Evolutionary conservation across 2,329 filamentous ascomycete genomes (phyloP).

Genomic region (Talaromyces atroroseus): DNA sequence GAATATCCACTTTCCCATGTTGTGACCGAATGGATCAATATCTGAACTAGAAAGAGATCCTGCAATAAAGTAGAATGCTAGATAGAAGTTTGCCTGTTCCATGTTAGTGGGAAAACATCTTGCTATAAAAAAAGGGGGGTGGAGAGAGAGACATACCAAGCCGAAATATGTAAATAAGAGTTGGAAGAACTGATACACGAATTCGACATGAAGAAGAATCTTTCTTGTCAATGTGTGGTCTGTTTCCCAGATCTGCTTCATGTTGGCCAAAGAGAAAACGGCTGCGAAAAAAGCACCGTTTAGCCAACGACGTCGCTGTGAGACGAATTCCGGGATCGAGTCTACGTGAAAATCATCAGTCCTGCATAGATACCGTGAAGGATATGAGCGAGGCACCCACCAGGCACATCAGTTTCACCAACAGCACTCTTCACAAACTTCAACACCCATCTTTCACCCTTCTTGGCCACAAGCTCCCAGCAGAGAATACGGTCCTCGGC

Average conservation of each 20-base stretch:
- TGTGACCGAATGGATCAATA: constrained; percentile 87
- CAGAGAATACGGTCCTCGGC: constrained; percentile 98
- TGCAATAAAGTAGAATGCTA: constrained; percentile 97
- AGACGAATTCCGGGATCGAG: constrained; percentile 91
- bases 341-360: constrained; percentile 48
- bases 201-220: constrained; percentile 87
- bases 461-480: constrained; percentile 94
- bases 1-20: constrained; percentile 80
- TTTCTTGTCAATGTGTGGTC: constrained; percentile 89
- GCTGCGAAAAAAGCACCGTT: constrained; percentile 99
- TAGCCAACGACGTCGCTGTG: constrained; percentile 90
- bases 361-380: neutral
- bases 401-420: constrained; percentile 95
- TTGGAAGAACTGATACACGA: constrained; percentile 88
- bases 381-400: constrained; percentile 47
- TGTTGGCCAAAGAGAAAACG: constrained; percentile 94
- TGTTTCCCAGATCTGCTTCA: constrained; percentile 84
- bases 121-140: neutral
- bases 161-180: constrained; percentile 97
- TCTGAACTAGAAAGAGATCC: constrained; percentile 74
- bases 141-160: constrained; percentile 51
- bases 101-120: constrained; percentile 10
- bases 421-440: constrained; percentile 97
- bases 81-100: constrained; percentile 81
- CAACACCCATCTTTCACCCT: constrained; percentile 90